phyloP scores from a whole-genome alignment of 495 filamentous ascomycete genomes.

The Aspergillus saccharolyticus region DNA sequence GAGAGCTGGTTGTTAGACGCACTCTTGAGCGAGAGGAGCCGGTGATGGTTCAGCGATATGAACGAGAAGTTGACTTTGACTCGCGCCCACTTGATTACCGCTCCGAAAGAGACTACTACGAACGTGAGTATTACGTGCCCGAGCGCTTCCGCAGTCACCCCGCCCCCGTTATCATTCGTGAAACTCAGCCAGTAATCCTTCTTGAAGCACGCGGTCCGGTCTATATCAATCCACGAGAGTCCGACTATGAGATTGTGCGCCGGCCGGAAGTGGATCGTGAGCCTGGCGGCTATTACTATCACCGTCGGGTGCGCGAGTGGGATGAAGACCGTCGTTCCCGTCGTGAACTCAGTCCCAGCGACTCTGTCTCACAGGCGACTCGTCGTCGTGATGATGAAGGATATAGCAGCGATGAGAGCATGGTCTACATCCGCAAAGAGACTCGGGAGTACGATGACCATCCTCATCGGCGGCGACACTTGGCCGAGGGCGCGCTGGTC shows the following conservation, averaged over 20 bases:
- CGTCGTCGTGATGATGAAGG: conserved; percentile 36
- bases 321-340: conserved; percentile 49
- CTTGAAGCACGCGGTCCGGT: conserved; percentile 68
- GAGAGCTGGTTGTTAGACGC: conserved; percentile 47
- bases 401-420: conserved; percentile 62
- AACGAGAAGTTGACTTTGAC: conserved; percentile 43
- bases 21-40: conserved; percentile 43
- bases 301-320: conserved; percentile 54
- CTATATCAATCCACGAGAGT: conserved; percentile 59
- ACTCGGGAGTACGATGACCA: conserved; percentile 50
- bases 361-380: conserved; percentile 52
- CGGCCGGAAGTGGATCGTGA: conserved; percentile 53
- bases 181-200: conserved; percentile 68
- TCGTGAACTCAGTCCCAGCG: conserved; percentile 54
- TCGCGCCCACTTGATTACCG: conserved; percentile 32
- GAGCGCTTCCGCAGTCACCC: conserved; percentile 55
- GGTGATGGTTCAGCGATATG: conserved; percentile 35
- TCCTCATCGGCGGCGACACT: conserved; percentile 65
- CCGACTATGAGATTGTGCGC: conserved; percentile 63
- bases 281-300: conserved; percentile 58
- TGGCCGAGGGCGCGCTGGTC: conserved; percentile 82
- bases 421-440: conserved; percentile 54
- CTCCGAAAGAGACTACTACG: conserved; percentile 55
- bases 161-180: conserved; percentile 64
- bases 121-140: conserved; percentile 42